Conservation (phyloP, 192 early-diverging fungal genomes). For the Coemansia javaensis region DNA sequence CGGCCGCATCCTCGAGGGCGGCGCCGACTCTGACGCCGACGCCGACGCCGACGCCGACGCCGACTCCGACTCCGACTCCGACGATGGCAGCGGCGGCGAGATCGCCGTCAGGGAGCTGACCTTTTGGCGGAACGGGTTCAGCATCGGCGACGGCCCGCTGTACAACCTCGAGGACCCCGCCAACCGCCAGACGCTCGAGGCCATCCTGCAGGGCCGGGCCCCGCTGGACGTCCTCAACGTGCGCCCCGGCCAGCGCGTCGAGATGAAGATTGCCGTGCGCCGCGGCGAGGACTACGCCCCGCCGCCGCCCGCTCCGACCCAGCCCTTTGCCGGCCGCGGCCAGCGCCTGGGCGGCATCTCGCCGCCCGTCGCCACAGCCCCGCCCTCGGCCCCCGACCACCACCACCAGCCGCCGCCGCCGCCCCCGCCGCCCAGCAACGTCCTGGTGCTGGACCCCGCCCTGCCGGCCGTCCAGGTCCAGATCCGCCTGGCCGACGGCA, state of each 20-base stretch:
- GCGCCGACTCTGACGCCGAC: not conserved
- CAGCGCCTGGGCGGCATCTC: slow-evolving; percentile 69
- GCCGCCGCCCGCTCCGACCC: slow-evolving; percentile 59
- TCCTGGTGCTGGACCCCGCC: slow-evolving; percentile 62
- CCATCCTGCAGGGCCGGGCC: slow-evolving; percentile 86
- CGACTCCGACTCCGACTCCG: slow-evolving; percentile 1
- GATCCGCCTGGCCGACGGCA: slow-evolving; percentile 85
- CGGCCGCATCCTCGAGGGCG: slow-evolving; percentile 21
- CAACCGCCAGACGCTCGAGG: slow-evolving; percentile 77
- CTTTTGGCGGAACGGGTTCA: slow-evolving; percentile 96
- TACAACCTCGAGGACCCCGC: slow-evolving; percentile 79
- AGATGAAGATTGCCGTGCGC: slow-evolving; percentile 75
- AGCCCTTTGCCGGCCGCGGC: slow-evolving; percentile 75
- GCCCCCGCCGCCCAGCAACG: no score
- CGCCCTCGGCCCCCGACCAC: slow-evolving; percentile 14
- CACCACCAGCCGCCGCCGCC: slow-evolving; percentile 15
- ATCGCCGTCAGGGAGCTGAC: slow-evolving; percentile 65
- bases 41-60: not conserved
- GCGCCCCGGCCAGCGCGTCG: slow-evolving; percentile 81
- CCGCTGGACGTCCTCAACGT: slow-evolving; percentile 85
- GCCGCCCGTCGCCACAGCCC: slow-evolving; percentile 13
- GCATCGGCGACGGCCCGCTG: slow-evolving; percentile 88
- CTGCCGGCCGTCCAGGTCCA: slow-evolving; percentile 86
- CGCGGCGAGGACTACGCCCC: slow-evolving; percentile 83
- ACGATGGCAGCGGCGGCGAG: slow-evolving; percentile 5